Base-by-base conservation (phyloP, 257 asterid genomes). In the Jasminum sambac region DNA sequence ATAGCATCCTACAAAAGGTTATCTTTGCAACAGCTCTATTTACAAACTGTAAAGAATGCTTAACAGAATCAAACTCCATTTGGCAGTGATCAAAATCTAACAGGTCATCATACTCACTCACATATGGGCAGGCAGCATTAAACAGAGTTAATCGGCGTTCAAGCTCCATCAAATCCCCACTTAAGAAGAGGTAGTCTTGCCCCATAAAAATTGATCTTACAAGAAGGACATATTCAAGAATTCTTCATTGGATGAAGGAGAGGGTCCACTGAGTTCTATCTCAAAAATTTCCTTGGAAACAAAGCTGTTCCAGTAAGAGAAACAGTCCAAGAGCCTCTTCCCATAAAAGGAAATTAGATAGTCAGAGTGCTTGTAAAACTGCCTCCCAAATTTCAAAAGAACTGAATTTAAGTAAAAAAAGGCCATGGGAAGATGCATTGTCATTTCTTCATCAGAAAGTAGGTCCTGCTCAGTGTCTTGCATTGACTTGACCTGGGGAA, bases 341-440 rank as follows among this genome's bases (percentile, higher is more conserved):
- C 84, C 86, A 74, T 87, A 88, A 43, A 72, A 84, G 36, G 80
- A 77, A 66, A 69, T 38, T 73, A 90, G 73, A 66, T 65, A 57
- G 72, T 83, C 84, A 60, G 73, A 64, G 68, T 85, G 79, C 77
- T 78, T 71, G 77, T 50, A 17, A 57, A 43, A 76, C 71, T 65
- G 83, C 44, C 82, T 83, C 67, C 83, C 90, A 76, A 66, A 82
- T 80, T 86, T 87, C 66, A 84, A 67, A 64, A 37, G 59, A 66
- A 50, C 68, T 37, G 86, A 74, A 55, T 83, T 78, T n/a, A 86
- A 73, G 84, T 81, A 86, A 80, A 86, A 77, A 42, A 81, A 57
- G 37, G 81, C 87, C 9, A 83, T 80, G 64, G 98, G 98, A 80
- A 90, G 76, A 84, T 89, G 87, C 86, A 90, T 78, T 79, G 89